Evolutionary conservation across 306 rosid genomes (phyloP), one percentile per base, ranked within the genome.

Genomic region (Acacia melanoxylon): DNA sequence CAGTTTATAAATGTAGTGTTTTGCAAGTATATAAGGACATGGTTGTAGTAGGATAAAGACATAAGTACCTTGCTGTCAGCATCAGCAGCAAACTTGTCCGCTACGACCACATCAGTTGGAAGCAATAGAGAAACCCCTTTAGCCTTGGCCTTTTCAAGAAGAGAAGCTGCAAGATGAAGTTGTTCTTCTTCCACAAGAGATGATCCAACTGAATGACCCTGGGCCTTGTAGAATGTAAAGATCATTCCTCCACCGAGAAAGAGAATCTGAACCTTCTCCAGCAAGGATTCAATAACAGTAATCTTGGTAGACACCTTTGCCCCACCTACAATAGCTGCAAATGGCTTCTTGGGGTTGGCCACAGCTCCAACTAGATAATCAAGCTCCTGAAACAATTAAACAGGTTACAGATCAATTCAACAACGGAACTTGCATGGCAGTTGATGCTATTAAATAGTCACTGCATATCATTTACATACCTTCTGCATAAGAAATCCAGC

Each of bases 401-500:
- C 29, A 37, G 4, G 72, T 12, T 13, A 72, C 25, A 42, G 10
- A 62, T 61, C 24, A 61, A 62, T 42, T 15, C 81, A 77, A 77
- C 14, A 8, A 24, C 11, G 20, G 31, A 5, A 66, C 8, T 51
- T 22, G 10, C 44, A 19, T 31, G 24, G n/a, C 45, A 61, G 11
- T 42, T 20, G 56, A 41, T 76, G 41, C 8, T 13, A 45, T 59
- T 31, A 14, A 5, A 46, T 25, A n/a, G 14, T 48, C 75, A 41
- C 17, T 6, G 6, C 8, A 33, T 13, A 13, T 0, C 41, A 27
- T 15, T 27, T 25, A 29, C 74, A 68, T 67, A 89, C 95, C 95
- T 91, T 91, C 91, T 91, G 95, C 93, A 91, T 89, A 72, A 91
- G 95, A 77, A 81, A 91, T 75, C 95, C 95, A 80, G 95, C 95